Percentiles rank a stretch among this genome's conserved stretches.
Conservation (phyloP, 495 filamentous ascomycete species). For the Emericellopsis terricola region DNA sequence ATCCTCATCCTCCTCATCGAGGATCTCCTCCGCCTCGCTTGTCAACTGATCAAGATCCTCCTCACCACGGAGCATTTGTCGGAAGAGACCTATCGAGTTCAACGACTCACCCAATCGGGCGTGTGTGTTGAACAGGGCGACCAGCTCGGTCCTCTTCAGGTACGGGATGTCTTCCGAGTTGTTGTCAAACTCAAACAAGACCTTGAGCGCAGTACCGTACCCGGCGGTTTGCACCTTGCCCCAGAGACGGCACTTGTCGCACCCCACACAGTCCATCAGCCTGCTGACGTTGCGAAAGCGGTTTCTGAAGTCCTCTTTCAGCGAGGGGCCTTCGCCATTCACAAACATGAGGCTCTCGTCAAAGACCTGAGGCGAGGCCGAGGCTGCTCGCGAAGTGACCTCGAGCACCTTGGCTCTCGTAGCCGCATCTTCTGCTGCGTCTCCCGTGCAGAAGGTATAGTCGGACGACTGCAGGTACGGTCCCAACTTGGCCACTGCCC, state of each 20-base stretch:
- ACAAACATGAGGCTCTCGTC: conserved; percentile 92
- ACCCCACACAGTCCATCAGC: conserved; percentile 97
- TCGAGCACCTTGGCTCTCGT: conserved; percentile 65
- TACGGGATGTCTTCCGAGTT: conserved; percentile 47
- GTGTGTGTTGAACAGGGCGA: conserved; percentile 86
- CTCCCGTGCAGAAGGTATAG: conserved; percentile 88
- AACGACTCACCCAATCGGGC: conserved; percentile 68
- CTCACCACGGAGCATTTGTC: conserved; percentile 43
- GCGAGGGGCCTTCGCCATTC: conserved; percentile 42
- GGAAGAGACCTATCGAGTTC: conserved; percentile 55
- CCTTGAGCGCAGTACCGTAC: conserved; percentile 87
- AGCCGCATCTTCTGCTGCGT: conserved; percentile 52
- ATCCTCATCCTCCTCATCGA: neutral
- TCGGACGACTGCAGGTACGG: conserved; percentile 42
- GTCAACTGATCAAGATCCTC: conserved; percentile 18
- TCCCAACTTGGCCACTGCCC: conserved; percentile 80
- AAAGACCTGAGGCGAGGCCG: conserved; percentile 62
- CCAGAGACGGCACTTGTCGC: conserved; percentile 97
- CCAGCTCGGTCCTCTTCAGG: conserved; percentile 76
- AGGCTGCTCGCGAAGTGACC: conserved; percentile 49
- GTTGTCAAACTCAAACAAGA: conserved; percentile 87
- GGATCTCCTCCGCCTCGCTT: conserved; percentile 7
- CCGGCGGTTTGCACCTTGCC: conserved; percentile 94
- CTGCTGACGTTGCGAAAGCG: conserved; percentile 92
- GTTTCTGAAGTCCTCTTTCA: conserved; percentile 96